Percentiles rank a stretch among this genome's conserved stretches.
Evolutionary conservation across 164 flowering plant species (phyloP).

Genomic region (Malania oleifera): DNA sequence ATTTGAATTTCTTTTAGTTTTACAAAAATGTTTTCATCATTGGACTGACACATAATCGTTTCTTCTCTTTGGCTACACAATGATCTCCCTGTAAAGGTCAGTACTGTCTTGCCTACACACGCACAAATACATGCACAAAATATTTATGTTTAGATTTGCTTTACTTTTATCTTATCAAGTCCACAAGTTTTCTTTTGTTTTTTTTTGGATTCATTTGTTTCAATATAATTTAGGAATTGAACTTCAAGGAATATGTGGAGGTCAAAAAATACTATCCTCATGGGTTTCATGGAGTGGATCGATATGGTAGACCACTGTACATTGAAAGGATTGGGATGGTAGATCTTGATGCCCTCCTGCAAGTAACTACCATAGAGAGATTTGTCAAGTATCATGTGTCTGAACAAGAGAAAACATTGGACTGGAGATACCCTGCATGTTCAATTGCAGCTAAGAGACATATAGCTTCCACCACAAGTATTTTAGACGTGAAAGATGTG

Average conservation of each 20-base stretch:
- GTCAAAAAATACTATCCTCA: slow-evolving; percentile 69
- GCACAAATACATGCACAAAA: no score
- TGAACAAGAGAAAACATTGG: slow-evolving; percentile 64
- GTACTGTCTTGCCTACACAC: no score
- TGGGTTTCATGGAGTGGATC: slow-evolving; percentile 75
- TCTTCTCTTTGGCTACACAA: no score
- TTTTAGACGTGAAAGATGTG: slow-evolving; percentile 68
- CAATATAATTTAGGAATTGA: slow-evolving; percentile 43
- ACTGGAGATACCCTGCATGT: slow-evolving; percentile 60
- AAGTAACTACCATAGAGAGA: slow-evolving; percentile 49
- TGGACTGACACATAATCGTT: no score
- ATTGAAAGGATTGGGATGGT: slow-evolving; percentile 64
- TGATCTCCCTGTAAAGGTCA: no score
- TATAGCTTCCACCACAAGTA: slow-evolving; percentile 52
- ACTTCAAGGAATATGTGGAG: slow-evolving; percentile 41
- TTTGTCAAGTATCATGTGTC: slow-evolving; percentile 51
- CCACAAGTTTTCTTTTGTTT: not conserved
- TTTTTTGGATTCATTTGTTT: not conserved
- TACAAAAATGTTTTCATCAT: no score
- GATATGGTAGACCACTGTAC: slow-evolving; percentile 57
- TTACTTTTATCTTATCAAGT: no score
- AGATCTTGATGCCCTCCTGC: slow-evolving; percentile 39
- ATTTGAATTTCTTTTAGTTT: no score
- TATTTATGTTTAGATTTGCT: no score
- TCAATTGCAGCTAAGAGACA: slow-evolving; percentile 61